phyloP scores from a whole-genome alignment of 2,329 filamentous ascomycete genomes.

The Colletotrichum sp. region DNA sequence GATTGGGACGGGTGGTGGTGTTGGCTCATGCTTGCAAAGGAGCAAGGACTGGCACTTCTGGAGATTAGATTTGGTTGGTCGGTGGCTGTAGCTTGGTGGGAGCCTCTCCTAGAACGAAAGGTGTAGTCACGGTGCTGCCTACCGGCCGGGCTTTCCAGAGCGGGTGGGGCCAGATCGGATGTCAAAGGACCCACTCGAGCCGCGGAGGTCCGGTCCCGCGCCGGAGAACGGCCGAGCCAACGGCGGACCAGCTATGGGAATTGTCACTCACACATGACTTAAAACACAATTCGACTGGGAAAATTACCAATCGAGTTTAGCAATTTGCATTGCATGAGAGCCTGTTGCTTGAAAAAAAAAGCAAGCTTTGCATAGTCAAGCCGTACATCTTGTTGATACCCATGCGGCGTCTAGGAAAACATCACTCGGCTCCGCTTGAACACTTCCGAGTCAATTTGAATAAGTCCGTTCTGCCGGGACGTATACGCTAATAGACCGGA shows the following conservation, averaged over 20 bases:
- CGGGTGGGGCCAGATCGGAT: neutral
- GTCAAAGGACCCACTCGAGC: neutral
- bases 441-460: rapidly evolving
- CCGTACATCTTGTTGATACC: too few species aligned
- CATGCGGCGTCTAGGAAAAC: neutral
- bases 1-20: neutral
- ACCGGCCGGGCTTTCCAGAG: neutral
- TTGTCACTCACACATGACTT: rapidly evolving
- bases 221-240: neutral
- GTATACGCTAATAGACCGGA: neutral
- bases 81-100: neutral
- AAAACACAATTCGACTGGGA: too few species aligned
- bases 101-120: too few species aligned
- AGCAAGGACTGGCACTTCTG: neutral
- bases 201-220: neutral
- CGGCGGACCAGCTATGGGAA: rapidly evolving
- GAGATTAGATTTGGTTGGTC: rapidly evolving
- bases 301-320: rapidly evolving
- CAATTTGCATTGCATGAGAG: rapidly evolving
- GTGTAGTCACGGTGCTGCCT: neutral
- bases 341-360: too few species aligned
- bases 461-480: neutral
- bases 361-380: too few species aligned
- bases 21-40: neutral
- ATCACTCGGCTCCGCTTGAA: rapidly evolving